phyloP scores from a whole-genome alignment of 257 asterid genomes.

The Fraxinus excelsior region DNA sequence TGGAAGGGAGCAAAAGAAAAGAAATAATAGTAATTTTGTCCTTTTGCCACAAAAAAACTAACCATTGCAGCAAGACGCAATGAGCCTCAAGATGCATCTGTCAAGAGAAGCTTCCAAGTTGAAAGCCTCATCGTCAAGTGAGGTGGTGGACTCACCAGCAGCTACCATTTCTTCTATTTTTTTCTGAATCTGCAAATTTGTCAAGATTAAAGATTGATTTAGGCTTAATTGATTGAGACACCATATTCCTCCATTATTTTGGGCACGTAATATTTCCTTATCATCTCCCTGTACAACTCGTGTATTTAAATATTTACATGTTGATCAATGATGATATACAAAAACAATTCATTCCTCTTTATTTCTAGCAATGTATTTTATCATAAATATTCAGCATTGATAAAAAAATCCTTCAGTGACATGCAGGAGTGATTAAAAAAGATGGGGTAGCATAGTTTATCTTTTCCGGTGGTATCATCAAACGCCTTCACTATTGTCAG shows the following conservation, averaged over 20 bases:
- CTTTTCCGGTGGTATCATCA: background rate
- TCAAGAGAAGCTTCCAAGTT: slow-evolving; percentile 74
- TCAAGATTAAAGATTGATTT: background rate
- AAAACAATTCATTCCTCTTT: background rate
- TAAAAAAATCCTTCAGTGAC: no score
- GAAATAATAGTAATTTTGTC: background rate
- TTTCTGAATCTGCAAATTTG: slow-evolving; percentile 58
- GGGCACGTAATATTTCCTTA: background rate
- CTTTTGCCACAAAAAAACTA: slow-evolving; percentile 20
- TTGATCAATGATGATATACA: background rate
- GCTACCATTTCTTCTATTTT: slow-evolving; percentile 67
- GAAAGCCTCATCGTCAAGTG: slow-evolving; percentile 90
- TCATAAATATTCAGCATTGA: no score
- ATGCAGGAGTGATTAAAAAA: no score
- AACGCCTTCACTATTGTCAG: background rate
- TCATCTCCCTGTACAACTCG: background rate
- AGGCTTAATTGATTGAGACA: background rate
- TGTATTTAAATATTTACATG: background rate
- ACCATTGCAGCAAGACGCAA: slow-evolving; percentile 92
- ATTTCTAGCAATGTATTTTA: no score
- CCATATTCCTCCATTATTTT: background rate
- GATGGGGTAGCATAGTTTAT: no score
- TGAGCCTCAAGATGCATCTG: slow-evolving; percentile 92
- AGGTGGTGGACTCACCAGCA: slow-evolving; percentile 57
- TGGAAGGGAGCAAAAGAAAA: background rate